phyloP scores from a whole-genome alignment of 306 rosid species.

The Biancaea sappan region DNA sequence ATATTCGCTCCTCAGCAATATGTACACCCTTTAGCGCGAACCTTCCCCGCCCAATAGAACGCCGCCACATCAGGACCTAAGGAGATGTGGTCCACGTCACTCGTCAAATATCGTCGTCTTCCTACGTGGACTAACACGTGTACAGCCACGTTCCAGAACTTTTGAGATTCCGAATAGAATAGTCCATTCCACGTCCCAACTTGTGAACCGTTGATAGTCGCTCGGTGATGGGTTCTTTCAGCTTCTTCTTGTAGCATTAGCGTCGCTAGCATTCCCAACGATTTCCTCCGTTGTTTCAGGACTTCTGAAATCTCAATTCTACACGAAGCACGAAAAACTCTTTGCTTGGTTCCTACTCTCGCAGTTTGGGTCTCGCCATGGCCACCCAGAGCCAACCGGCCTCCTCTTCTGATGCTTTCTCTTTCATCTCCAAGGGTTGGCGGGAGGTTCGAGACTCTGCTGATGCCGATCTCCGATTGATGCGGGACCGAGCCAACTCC shows the following conservation, averaged over 20 bases:
- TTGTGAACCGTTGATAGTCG: conserved; percentile 31
- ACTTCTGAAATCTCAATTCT: neutral
- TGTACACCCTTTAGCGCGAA: conserved; percentile 9
- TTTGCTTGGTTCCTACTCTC: neutral
- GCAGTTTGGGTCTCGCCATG: conserved; percentile 48
- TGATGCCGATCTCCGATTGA: conserved; percentile 86
- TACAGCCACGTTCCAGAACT: conserved; percentile 30
- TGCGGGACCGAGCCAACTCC: conserved; percentile 89
- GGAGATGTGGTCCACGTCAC: conserved; percentile 26
- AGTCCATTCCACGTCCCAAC: neutral
- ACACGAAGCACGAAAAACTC: neutral
- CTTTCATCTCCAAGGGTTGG: conserved; percentile 92
- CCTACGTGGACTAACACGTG: conserved; percentile 52
- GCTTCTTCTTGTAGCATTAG: neutral
- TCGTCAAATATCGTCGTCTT: neutral
- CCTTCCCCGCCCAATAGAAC: conserved; percentile 14
- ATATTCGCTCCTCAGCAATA: conserved; percentile 45
- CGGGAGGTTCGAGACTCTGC: conserved; percentile 92
- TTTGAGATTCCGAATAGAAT: neutral
- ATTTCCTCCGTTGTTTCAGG: neutral
- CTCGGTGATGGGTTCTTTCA: too few species aligned
- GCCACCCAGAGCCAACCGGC: conserved; percentile 50
- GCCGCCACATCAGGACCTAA: conserved; percentile 32
- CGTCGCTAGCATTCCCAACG: neutral
- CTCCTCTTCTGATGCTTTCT: conserved; percentile 65